Evolutionary conservation across 306 rosid species (phyloP).

Genomic region (Vigna radiata): DNA sequence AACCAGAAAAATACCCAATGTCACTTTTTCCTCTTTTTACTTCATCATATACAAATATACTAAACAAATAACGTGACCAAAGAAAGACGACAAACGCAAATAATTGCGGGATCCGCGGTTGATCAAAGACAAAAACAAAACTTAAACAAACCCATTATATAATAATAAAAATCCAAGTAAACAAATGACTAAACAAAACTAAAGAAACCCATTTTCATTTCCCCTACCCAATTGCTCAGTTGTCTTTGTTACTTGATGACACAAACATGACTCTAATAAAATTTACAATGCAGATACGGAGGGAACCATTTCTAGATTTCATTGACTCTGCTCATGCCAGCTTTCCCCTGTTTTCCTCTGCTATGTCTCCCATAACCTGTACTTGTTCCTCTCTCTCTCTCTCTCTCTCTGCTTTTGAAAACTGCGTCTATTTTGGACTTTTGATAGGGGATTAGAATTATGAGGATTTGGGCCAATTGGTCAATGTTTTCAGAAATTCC

Average conservation of each 20-base stretch:
- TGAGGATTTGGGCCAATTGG: slow-evolving; percentile 42
- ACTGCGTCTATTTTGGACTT: slow-evolving; percentile 47
- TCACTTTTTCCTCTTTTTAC: slow-evolving; percentile 24
- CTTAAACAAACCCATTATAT: slow-evolving; percentile 14
- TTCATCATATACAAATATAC: slow-evolving; percentile 23
- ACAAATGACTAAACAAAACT: slow-evolving; percentile 30
- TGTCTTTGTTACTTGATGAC: slow-evolving; percentile 38
- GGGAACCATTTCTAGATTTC: slow-evolving; percentile 43
- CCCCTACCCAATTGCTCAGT: slow-evolving; percentile 42
- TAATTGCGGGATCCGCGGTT: slow-evolving; percentile 58
- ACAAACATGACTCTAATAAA: slow-evolving; percentile 43
- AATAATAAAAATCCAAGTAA: slow-evolving; percentile 36
- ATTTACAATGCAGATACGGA: slow-evolving; percentile 47
- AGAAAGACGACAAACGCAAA: slow-evolving; percentile 50
- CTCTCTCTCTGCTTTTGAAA: slow-evolving; percentile 42
- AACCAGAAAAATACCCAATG: slow-evolving; percentile 23
- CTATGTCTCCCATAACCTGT: slow-evolving; percentile 48
- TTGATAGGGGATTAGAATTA: slow-evolving; percentile 39
- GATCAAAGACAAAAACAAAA: slow-evolving; percentile 49
- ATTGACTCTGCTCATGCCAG: slow-evolving; percentile 44
- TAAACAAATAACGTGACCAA: slow-evolving; percentile 26
- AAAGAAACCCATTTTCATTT: slow-evolving; percentile 40
- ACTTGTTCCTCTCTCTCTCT: slow-evolving; percentile 44
- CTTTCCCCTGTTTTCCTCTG: slow-evolving; percentile 58
- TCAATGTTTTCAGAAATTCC: slow-evolving; percentile 51